Percentiles rank a stretch among this genome's conserved stretches.
Conservation (phyloP, 2,329 filamentous ascomycete genomes). For the Trichophyton verrucosum region DNA sequence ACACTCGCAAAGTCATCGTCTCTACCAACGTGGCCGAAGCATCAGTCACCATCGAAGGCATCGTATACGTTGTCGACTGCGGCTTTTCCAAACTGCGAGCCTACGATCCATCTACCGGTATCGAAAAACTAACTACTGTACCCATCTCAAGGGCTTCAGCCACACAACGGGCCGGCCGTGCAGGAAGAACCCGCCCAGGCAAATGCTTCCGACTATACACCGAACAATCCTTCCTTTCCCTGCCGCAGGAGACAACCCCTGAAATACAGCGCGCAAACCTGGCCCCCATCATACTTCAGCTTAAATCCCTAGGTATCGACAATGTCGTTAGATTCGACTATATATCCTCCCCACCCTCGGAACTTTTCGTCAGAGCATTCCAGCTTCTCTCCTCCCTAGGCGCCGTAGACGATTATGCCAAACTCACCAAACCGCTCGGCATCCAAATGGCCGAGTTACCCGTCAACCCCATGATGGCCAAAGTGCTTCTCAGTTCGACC, state of each 20-base stretch:
- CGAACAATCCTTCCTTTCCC: conserved; percentile 52
- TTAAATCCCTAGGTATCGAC: conserved; percentile 90
- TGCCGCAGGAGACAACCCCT: conserved; percentile 64
- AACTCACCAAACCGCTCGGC: conserved; percentile 79
- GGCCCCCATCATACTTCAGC: conserved; percentile 73
- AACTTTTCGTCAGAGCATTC: conserved; percentile 71
- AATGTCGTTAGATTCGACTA: conserved; percentile 89
- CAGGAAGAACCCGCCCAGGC: conserved; percentile 75
- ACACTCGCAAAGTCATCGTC: conserved; percentile 81
- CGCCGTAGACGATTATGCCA: conserved; percentile 78
- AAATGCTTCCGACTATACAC: conserved; percentile 94
- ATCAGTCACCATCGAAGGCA: conserved; percentile 84
- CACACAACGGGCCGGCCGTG: conserved; percentile 79
- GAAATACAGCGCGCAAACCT: conserved; percentile 90
- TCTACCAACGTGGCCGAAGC: conserved; percentile 95
- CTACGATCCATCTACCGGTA: conserved; percentile 72
- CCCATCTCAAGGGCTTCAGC: conserved; percentile 83
- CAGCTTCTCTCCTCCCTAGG: conserved; percentile 80
- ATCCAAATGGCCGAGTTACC: conserved; percentile 84
- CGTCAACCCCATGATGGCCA: conserved; percentile 91
- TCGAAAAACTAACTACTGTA: conserved; percentile 73
- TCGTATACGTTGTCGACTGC: conserved; percentile 79
- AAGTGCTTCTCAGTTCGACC: conserved; percentile 64
- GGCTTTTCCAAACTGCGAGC: conserved; percentile 84
- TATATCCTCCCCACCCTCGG: conserved; percentile 69